Base-by-base conservation (phyloP, 805 yeast species). In the Teunomyces atbi region DNA sequence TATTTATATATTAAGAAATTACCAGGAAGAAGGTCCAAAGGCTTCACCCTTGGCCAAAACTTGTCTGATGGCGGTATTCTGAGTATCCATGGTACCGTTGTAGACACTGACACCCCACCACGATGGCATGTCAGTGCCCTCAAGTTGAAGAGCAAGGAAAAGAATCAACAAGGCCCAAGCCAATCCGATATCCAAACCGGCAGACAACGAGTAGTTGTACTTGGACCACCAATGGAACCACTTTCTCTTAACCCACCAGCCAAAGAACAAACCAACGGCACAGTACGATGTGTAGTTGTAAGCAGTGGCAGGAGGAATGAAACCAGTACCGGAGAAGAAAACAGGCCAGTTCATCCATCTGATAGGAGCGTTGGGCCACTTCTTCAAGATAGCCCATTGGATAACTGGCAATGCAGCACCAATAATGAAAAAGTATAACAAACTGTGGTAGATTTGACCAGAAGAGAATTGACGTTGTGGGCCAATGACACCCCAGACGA, bases 251-350 rank as follows among this genome's bases (percentile, higher is more conserved):
- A 72, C 54, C 51, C 59, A 69, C 61, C 64, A 69, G 29, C 71
- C 68, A 50, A 71, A 71, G 45, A 57, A 53, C 52, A 63, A 50
- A 5, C 67, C 68, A 34, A 63, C 65, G 11, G 44, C 27, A 50
- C 82, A 76, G 67, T 77, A 83, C 6, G 80, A 64, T 27, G 78
- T 74, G 62, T 82, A 83, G 60, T 82, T 83, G 61, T 82, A 83
- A 23, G 86, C 82, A 4, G 89, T 82, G 32, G 87, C 84, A 35
- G 92, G 91, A 12, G 92, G 91, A 55, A 84, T 79, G 53, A 74
- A 71, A 38, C 83, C 83, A n/a, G 75, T 66, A 54, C 76, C 77
- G 12, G 70, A 60, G 60, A 71, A 71, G 63, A 71, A 71, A 39
- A 71, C 71, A 8, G 73, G 71, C 70, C 71, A 54, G 52, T 54